A percentile compares a stretch with the other conserved stretches of the same genome.
Evolutionary conservation across 805 yeast species (phyloP).

Genomic region (Wickerhamiella domercqiae): DNA sequence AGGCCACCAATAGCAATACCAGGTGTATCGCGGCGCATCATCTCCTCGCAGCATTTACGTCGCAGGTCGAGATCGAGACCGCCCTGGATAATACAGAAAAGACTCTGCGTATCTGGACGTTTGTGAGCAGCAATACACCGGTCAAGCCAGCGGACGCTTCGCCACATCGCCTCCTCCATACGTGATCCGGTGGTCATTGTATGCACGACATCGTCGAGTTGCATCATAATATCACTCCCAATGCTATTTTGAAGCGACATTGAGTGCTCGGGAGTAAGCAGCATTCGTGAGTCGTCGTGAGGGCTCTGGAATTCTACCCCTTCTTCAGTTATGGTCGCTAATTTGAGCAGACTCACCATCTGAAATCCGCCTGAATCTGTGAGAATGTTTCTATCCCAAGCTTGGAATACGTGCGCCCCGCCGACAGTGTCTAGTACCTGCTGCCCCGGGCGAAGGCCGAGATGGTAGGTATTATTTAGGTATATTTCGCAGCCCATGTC

Average conservation of each 20-base stretch:
- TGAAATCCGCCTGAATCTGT: constrained; percentile 34
- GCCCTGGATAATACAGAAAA: constrained; percentile 33
- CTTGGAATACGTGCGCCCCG: constrained; percentile 30
- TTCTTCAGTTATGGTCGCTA: constrained; percentile 33
- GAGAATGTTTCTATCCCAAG: constrained; percentile 29
- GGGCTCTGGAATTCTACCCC: constrained; percentile 33
- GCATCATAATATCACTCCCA: constrained; percentile 34
- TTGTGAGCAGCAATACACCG: constrained; percentile 31
- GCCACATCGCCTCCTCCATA: constrained; percentile 32
- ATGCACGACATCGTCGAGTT: constrained; percentile 31
- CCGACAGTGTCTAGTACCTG: constrained; percentile 28
- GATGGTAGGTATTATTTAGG: constrained; percentile 31
- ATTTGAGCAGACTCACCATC: constrained; percentile 31
- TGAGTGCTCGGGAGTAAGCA: constrained; percentile 34
- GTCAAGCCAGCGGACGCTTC: constrained; percentile 32
- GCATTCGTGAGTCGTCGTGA: constrained; percentile 33
- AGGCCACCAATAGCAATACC: constrained; percentile 34
- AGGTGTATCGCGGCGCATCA: constrained; percentile 31
- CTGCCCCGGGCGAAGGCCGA: constrained; percentile 32
- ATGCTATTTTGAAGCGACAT: constrained; percentile 30
- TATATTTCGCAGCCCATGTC: constrained; percentile 29
- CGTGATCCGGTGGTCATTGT: constrained; percentile 31
- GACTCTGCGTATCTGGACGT: constrained; percentile 28
- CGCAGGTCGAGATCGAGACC: constrained; percentile 30
- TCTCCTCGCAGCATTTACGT: constrained; percentile 27